Conservation (phyloP, 176 grass and related monocot species). For the Bonia amplexicaulis region DNA sequence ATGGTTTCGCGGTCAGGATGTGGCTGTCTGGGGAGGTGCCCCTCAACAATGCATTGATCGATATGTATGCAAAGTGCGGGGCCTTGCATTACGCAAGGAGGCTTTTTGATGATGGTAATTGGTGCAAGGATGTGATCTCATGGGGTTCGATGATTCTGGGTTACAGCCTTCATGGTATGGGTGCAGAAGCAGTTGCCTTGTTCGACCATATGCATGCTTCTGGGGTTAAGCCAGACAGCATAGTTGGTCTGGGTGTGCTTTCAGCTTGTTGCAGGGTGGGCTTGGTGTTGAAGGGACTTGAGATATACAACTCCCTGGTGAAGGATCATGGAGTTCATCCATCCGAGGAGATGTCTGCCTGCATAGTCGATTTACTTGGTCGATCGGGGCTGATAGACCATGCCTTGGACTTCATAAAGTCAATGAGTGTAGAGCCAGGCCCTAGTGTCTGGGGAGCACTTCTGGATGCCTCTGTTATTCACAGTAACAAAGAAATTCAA, state of each 20-base stretch:
- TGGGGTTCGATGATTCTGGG: conserved; percentile 58
- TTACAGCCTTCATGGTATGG: conserved; percentile 60
- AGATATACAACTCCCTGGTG: conserved; percentile 49
- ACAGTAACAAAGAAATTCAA: conserved; percentile 46
- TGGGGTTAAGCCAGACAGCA: conserved; percentile 50
- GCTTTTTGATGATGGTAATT: conserved; percentile 49
- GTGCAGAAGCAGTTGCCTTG: conserved; percentile 45
- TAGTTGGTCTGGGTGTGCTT: conserved; percentile 49
- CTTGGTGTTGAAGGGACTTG: conserved; percentile 46
- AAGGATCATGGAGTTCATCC: conserved; percentile 52
- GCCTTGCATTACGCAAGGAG: conserved; percentile 43
- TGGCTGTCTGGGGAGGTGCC: conserved; percentile 20
- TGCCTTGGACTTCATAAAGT: conserved; percentile 58
- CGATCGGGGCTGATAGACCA: conserved; percentile 40
- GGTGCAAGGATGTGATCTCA: conserved; percentile 66
- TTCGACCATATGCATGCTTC: conserved; percentile 52
- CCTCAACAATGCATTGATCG: conserved; percentile 65
- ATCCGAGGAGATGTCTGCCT: conserved; percentile 61
- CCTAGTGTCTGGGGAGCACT: conserved; percentile 68
- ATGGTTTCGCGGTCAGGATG: conserved; percentile 35
- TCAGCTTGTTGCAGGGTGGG: conserved; percentile 53
- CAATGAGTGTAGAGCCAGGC: conserved; percentile 41
- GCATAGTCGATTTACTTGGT: conserved; percentile 58
- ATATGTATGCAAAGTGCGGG: conserved; percentile 57
- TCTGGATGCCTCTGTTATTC: conserved; percentile 53